Evolutionary conservation across 495 filamentous ascomycete species (phyloP), one percentile per base, ranked within the genome.

Genomic region (Bathelium albidoporum): DNA sequence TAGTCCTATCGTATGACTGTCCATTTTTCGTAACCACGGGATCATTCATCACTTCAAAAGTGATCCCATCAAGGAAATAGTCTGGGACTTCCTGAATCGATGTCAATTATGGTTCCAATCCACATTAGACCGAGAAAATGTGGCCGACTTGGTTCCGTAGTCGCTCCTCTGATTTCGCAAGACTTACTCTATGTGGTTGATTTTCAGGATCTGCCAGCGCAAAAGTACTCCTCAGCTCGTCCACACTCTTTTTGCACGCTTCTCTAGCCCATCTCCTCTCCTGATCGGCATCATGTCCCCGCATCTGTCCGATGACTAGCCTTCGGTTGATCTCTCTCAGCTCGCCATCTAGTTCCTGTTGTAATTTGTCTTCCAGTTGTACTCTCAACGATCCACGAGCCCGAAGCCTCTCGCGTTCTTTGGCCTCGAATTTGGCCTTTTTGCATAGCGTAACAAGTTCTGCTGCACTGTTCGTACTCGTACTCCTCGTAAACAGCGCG

Each of bases 21-120:
- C 94, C 94, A 5, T 86, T 89, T 66, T 88, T 91, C 0, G 93
- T 97, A 77, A 76, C 71, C 7, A 77, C 75, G 9, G 75, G 94
- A 75, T 98, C 94, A 68, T 93, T 82, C 92, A 98, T 96, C 64
- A 97, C 82, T 41, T 83, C 81, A 67, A 97, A 97, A 0, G 87
- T 90, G 59, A 98, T 97, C 26, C 86, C 87, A 70, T 97, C 94
- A 49, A 98, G 80, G 0, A 89, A 78, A 78, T 90, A 90, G 65
- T 96, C 93, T 0, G 94, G 92, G 1, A 95, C 89, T 66, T 87
- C 76, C 80, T 83, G 45, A 29, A 55, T 9, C 24, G 11, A 26
- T 26, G 20, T 55, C 7, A 55, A 59, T 18, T 59, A 64, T 20
- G 1, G 32, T 20, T 10, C 12, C 39, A 0, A 2, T 4, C 3